Percentiles rank a stretch among this genome's conserved stretches.
These are phyloP conservation scores for Calonectria pseudoturangicola DNA, from an alignment of 2,329 filamentous ascomycete genomes.

Conservation along the genomic window DNA sequence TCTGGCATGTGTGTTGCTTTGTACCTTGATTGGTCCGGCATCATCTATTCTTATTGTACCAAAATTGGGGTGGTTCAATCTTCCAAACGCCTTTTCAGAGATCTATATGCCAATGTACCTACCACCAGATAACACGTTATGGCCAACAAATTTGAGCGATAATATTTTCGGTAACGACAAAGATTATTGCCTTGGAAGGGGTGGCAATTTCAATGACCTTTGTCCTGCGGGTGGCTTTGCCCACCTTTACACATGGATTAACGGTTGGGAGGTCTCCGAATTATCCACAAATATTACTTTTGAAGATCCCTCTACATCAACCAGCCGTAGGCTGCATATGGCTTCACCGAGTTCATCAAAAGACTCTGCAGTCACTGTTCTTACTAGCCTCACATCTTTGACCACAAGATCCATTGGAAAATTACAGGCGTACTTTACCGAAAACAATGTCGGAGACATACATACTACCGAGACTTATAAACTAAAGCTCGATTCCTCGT, in stretches of 20 bases:
- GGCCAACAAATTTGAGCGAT: not conserved
- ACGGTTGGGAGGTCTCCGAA: not conserved
- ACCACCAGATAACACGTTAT: not conserved
- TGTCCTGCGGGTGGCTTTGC: not conserved
- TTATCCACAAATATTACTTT: not conserved
- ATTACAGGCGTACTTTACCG: not conserved
- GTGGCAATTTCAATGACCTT: not conserved
- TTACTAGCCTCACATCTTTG: not conserved
- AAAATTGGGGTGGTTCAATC: not conserved
- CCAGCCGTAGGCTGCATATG: not conserved
- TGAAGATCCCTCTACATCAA: not conserved
- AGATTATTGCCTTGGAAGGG: not conserved
- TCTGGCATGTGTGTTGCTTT: not conserved
- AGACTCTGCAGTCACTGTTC: not conserved
- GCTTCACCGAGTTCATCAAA: not conserved
- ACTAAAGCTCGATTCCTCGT: not conserved
- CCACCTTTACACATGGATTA: not conserved
- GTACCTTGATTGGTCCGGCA: not conserved
- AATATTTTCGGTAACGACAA: not conserved
- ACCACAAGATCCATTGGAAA: not conserved
- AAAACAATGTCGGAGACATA: not conserved
- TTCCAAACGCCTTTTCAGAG: not conserved
- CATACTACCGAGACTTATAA: not conserved
- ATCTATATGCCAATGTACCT: not conserved
- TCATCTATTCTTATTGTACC: not conserved